Base-by-base conservation (phyloP, 2,329 filamentous ascomycete species). In the Neofusicoccum parvum region DNA sequence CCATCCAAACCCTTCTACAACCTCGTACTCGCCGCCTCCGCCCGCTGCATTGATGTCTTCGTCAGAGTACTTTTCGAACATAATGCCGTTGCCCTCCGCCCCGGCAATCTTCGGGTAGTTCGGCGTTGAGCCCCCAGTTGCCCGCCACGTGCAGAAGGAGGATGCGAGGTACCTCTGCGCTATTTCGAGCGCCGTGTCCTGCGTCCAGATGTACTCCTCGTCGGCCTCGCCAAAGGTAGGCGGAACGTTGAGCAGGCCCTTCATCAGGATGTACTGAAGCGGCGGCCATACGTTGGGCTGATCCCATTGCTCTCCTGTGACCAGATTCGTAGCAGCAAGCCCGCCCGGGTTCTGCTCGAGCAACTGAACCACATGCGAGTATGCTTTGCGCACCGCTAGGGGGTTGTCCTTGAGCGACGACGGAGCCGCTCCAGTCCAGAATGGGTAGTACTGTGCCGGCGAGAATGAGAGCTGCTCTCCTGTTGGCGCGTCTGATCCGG, bases 1-100 rank as follows among this genome's bases (percentile, higher is more conserved):
- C 88, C 88, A 91, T 6, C 88, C 88, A 69, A 91, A 91, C 1
- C 88, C 88, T 76, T 90, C 86, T 2, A 90, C 88, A 5, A 90
- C 88, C 63, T 85, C 83, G 73, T 90, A 90, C 79, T 90, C 88
- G 68, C 88, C 88, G 5, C 88, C 88, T 6, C 86, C 79, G 34
- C 88, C 88, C 1, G 85, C 86, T 0, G 82, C 84, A 68, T 89
- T 88, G 51, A 83, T 87, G 7, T 84, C 77, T 65, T 84, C 85
- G 69, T 89, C 86, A 12, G 80, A 80, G 72, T 90, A 90, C 80
- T 90, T 90, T 74, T 91, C 88, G 72, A 90, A 91, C 80, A 91
- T 90, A 73, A 85, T 86, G 23, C 88, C 88, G 7, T 76, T 76
- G 20, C 80, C 77, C 6, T 78, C 70, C 0, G 85, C 73, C 0